Conservation (phyloP, 2,329 filamentous ascomycete genomes). For the Neonectria punicea region DNA sequence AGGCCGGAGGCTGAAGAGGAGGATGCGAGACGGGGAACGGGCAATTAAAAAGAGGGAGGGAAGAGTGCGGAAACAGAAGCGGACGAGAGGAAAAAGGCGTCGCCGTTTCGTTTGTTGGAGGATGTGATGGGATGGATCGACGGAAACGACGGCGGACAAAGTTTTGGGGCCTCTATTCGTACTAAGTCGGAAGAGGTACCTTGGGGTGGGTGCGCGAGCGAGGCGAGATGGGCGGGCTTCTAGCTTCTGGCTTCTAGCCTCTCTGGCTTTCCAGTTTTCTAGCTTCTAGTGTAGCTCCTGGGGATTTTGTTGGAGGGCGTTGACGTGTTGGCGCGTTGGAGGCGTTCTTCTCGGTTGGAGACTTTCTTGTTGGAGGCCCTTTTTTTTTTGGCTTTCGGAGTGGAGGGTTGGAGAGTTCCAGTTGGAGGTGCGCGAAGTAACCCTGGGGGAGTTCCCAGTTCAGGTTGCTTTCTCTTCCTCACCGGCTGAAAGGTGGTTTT, state of each 20-base stretch:
- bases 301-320: not conserved
- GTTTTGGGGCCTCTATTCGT: constrained; percentile 32
- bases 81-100: not conserved
- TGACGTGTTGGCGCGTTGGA: not conserved
- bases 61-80: constrained; percentile 20
- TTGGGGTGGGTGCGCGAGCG: not conserved
- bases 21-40: constrained; percentile 14
- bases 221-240: not conserved
- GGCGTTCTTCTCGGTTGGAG: not conserved
- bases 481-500: not conserved
- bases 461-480: not conserved
- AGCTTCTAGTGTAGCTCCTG: not conserved
- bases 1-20: constrained; percentile 8
- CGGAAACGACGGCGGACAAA: constrained; percentile 44
- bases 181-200: constrained; percentile 1
- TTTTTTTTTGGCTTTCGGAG: not conserved
- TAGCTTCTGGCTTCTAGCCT: not conserved
- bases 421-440: not conserved
- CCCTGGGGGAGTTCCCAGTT: not conserved
- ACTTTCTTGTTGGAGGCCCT: not conserved
- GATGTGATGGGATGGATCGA: constrained; percentile 26
- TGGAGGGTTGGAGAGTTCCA: not conserved
- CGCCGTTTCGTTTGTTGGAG: not conserved
- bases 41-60: constrained; percentile 26
- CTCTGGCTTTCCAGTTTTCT: not conserved